Evolutionary conservation across 192 early-diverging fungal genomes (phyloP).

Genomic region (Thoreauomyces humboldtii): DNA sequence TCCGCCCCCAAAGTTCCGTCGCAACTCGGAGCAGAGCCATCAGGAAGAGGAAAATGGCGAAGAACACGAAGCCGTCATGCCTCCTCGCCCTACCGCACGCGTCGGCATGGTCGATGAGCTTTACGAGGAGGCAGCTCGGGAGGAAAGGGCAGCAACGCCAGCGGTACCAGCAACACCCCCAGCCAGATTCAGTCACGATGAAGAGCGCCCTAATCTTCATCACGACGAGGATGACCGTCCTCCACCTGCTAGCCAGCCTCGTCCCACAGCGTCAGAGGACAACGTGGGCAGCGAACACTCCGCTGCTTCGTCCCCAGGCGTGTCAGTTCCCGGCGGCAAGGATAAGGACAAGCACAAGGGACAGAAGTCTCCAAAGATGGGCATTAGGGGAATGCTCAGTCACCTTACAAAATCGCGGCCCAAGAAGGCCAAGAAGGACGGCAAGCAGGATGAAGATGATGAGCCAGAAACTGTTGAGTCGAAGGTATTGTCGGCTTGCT

Average conservation of each 20-base stretch:
- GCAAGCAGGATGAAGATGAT: slow-evolving; percentile 16
- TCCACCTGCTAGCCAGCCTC: no score
- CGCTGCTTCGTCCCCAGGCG: no score
- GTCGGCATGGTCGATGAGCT: background rate
- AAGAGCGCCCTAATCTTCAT: no score
- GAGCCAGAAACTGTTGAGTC: background rate
- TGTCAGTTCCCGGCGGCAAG: slow-evolving; percentile 15
- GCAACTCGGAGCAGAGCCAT: no score
- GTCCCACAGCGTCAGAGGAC: no score
- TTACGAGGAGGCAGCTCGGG: slow-evolving; percentile 1
- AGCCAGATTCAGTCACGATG: no score
- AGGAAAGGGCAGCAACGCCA: no score
- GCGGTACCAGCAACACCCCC: no score
- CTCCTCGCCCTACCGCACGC: slow-evolving; percentile 9
- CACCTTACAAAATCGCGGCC: slow-evolving; percentile 46
- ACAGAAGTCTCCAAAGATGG: slow-evolving; percentile 27
- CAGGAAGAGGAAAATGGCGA: background rate
- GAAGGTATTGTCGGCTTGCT: no score
- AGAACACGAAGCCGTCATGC: background rate
- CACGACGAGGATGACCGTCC: no score
- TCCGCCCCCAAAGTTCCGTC: slow-evolving; percentile 18
- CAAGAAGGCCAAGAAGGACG: slow-evolving; percentile 32
- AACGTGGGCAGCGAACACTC: no score
- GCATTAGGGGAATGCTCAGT: slow-evolving; percentile 44
- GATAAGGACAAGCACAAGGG: slow-evolving; percentile 28